Evolutionary conservation across 208 protist species (phyloP).

Genomic region (Trypanosoma mega): DNA sequence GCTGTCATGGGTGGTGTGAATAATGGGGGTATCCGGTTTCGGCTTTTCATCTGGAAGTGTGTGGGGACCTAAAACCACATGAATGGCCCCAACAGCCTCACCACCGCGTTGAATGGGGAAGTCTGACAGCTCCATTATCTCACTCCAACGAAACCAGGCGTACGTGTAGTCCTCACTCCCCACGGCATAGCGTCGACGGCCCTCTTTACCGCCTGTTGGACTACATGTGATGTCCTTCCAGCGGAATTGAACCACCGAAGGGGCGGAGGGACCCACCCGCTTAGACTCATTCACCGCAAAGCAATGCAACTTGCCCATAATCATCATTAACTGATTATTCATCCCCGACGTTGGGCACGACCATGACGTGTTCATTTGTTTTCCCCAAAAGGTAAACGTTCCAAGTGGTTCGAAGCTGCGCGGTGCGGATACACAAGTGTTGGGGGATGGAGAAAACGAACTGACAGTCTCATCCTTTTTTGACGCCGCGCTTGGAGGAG

Average conservation of each 20-base stretch:
- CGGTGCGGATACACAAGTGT: neutral
- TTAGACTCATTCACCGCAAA: neutral
- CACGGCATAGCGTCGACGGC: conserved; percentile 19
- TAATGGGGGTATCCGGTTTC: too few species aligned
- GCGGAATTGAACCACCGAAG: conserved; percentile 1
- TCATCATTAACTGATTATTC: conserved; percentile 34
- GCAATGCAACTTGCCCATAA: conserved; percentile 26
- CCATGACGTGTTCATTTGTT: conserved; percentile 20
- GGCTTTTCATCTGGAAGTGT: too few species aligned
- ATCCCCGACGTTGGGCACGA: conserved; percentile 31
- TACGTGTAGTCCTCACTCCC: conserved; percentile 28
- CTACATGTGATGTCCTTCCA: conserved; percentile 34
- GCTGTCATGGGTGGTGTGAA: too few species aligned
- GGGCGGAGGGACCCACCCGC: neutral
- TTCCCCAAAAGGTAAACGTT: conserved; percentile 27
- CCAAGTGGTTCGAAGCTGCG: conserved; percentile 17
- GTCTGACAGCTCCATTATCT: conserved; percentile 20
- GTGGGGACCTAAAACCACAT: neutral
- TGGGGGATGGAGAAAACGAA: neutral
- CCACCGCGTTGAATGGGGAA: neutral
- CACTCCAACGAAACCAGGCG: conserved; percentile 34
- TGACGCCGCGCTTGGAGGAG: too few species aligned
- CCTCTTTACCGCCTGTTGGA: conserved; percentile 27
- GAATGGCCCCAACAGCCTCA: neutral
- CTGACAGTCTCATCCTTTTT: too few species aligned